Percentiles rank a stretch among this genome's conserved stretches.
Conservation (phyloP, 345 rosid genomes). For the Gossypium ekmanianum region DNA sequence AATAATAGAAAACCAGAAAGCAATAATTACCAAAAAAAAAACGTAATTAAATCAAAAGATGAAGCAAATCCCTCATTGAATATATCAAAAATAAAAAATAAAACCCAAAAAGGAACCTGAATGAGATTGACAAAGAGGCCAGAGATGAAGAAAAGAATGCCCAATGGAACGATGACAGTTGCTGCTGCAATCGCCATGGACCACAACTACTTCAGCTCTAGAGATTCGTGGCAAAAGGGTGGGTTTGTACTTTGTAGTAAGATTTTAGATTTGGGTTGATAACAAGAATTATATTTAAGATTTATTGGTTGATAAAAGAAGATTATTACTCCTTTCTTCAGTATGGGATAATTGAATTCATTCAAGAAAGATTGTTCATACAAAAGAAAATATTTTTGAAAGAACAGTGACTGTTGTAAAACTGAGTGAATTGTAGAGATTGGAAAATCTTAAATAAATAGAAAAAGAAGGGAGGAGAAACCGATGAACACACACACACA, state of each 20-base stretch:
- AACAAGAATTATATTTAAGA: too few relatives aligned
- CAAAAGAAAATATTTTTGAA: too few relatives aligned
- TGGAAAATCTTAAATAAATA: not conserved
- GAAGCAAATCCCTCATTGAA: not conserved
- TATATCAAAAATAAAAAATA: constrained; percentile 12
- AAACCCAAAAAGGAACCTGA: constrained; percentile 46
- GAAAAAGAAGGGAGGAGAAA: not conserved
- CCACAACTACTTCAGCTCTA: not conserved
- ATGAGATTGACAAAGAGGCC: constrained; percentile 85
- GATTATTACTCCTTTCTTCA: too few relatives aligned
- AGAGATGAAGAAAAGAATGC: constrained; percentile 75
- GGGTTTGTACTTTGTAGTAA: not conserved
- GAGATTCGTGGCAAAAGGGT: not conserved
- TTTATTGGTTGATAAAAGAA: too few relatives aligned
- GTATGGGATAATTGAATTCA: too few relatives aligned
- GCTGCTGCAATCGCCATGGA: constrained; percentile 76
- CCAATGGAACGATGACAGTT: constrained; percentile 69
- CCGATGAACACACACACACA: not conserved
- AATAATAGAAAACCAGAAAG: not conserved
- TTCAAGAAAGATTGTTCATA: too few relatives aligned
- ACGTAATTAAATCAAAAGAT: not conserved
- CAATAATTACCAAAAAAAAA: not conserved
- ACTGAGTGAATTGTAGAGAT: not conserved
- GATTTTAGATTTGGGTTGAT: too few relatives aligned
- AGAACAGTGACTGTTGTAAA: not conserved